Base-by-base conservation (phyloP, 305 asterid species). In the Fraxinus angustifolia region DNA sequence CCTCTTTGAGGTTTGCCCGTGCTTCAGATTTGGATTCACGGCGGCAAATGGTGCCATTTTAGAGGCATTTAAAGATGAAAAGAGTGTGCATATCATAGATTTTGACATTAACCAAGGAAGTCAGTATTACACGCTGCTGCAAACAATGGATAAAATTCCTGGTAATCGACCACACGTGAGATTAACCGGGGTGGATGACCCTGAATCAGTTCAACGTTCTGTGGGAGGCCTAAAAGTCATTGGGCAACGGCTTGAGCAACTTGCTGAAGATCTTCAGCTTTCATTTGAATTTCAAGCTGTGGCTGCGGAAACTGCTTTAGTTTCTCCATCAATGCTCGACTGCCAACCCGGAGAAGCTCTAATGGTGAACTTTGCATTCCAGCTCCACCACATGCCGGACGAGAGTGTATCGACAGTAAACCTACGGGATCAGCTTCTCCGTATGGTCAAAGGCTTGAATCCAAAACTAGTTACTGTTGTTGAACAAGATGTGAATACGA, bases 331-430 rank as follows among this genome's bases (percentile, higher is more conserved):
- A 6, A 80, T 89, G 88, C 92, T 93, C 0, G 82, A 84, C 4
- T 84, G 91, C 86, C 88, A 68, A 74, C 93, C 94, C 0, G 91
- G 89, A 3, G 96, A 94, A 83, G 96, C 97, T 33, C 76, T 92
- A 4, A 78, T 95, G 0, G 97, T 95, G 60, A 95, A 95, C 86
- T 95, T 93, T 6, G 97, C 99, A 1, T 95, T 95, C 86, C 99
- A 93, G 93, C 98, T 95, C 79, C 99, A 95, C 88, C 99, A 95
- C 90, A 81, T 93, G 91, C 99, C 97, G 0, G 97, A 95, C 73
- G 99, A 95, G 90, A 95, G 98, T 30, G 99, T 93, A 8, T 93
- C 98, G 0, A 93, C 92, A 0, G 88, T 88, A 33, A 95, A 93
- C 76, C 85, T 91, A 12, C 90, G 99, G 3, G 99, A 94, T 86